Percentiles rank a stretch among this genome's conserved stretches.
phyloP scores from a whole-genome alignment of 2,329 filamentous ascomycete species.

The Metarhizium anisopliae region DNA sequence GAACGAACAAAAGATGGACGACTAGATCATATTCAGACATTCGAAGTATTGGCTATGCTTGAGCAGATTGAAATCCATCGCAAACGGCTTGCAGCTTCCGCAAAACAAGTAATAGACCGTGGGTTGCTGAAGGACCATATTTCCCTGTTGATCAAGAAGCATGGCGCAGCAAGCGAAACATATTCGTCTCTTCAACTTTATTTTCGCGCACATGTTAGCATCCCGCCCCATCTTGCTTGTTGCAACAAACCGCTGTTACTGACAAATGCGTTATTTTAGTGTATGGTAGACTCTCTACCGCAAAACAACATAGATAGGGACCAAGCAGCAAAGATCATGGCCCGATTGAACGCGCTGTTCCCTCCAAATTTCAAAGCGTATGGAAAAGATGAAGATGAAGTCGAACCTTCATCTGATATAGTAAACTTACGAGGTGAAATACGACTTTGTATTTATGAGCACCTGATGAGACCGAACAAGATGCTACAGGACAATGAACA shows the following conservation, averaged over 20 bases:
- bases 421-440: conserved; percentile 24
- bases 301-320: conserved; percentile 6
- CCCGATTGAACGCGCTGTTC: conserved; percentile 26
- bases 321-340: conserved; percentile 19
- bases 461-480: conserved; percentile 19
- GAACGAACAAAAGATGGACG: conserved; percentile 16
- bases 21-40: conserved; percentile 14
- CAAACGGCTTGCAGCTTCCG: conserved; percentile 16
- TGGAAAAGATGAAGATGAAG: conserved; percentile 9
- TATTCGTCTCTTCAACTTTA: conserved; percentile 23
- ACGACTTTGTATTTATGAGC: conserved; percentile 24
- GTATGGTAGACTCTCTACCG: conserved; percentile 1
- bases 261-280: neutral
- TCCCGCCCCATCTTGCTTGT: neutral
- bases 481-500: conserved; percentile 12
- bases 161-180: conserved; percentile 18
- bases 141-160: conserved; percentile 17
- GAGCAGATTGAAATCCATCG: conserved; percentile 25
- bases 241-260: neutral
- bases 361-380: conserved; percentile 15
- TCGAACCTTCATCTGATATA: conserved; percentile 20
- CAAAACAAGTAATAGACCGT: conserved; percentile 10
- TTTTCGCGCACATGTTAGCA: conserved; percentile 22
- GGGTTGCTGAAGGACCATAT: conserved; percentile 7
- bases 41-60: conserved; percentile 22